These are phyloP conservation scores for Fusarium anthophilum DNA, from an alignment of 2,329 filamentous ascomycete species.

Conservation along the genomic window DNA sequence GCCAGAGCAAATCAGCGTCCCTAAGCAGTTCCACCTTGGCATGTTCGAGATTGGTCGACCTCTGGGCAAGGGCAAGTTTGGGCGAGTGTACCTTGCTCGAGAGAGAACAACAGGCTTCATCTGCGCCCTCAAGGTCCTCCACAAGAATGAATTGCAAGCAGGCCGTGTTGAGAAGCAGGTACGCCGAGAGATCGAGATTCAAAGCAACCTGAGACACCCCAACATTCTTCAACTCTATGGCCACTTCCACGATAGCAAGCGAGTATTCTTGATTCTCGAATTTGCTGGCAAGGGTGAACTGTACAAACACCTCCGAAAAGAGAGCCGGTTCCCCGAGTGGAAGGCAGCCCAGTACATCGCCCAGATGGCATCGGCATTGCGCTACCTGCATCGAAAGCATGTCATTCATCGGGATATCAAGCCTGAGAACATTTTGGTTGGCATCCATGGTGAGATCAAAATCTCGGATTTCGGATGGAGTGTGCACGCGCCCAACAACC, in stretches of 20 bases:
- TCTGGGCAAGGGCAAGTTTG: constrained; percentile 88
- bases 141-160: constrained; percentile 82
- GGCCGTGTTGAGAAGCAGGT: constrained; percentile 85
- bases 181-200: constrained; percentile 87
- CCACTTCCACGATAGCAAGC: constrained; percentile 88
- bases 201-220: constrained; percentile 84
- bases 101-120: constrained; percentile 83
- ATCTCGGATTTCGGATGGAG: constrained; percentile 99
- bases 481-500: constrained; percentile 94
- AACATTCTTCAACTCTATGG: constrained; percentile 85
- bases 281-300: constrained; percentile 87
- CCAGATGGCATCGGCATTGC: constrained; percentile 86
- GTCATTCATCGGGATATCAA: constrained; percentile 98
- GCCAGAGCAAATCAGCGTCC: constrained; percentile 64
- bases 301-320: constrained; percentile 84
- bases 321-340: constrained; percentile 83
- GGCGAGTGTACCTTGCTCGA: constrained; percentile 83
- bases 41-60: constrained; percentile 95
- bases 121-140: constrained; percentile 84
- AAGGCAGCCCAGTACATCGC: constrained; percentile 87
- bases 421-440: constrained; percentile 95
- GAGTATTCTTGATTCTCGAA: constrained; percentile 87
- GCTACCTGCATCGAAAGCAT: constrained; percentile 95
- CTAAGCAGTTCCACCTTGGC: constrained; percentile 82
- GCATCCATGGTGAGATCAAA: constrained; percentile 97